Evolutionary conservation across 2,329 filamentous ascomycete species (phyloP).

Genomic region (Monosporascus sp.): DNA sequence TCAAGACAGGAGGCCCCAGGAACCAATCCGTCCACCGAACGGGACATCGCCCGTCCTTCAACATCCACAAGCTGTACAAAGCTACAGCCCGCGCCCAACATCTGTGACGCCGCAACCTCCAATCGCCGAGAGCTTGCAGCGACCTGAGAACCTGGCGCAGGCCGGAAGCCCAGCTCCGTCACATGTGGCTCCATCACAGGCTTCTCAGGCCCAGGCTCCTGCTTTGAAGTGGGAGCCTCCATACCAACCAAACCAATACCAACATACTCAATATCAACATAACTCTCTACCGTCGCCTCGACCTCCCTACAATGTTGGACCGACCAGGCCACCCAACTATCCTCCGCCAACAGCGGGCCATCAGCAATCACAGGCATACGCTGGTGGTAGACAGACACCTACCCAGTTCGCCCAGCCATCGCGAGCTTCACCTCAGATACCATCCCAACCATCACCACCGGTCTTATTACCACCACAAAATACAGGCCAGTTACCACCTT

Average conservation of each 20-base stretch:
- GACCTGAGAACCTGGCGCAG: slow-evolving; percentile 26
- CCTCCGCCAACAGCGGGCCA: slow-evolving; percentile 14
- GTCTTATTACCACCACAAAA: slow-evolving; percentile 27
- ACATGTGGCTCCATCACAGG: slow-evolving; percentile 15
- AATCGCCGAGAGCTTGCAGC: slow-evolving; percentile 26
- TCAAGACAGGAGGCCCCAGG: slow-evolving; percentile 18
- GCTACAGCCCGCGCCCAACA: slow-evolving; percentile 22
- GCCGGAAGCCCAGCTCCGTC: slow-evolving; percentile 23
- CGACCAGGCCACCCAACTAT: slow-evolving; percentile 21
- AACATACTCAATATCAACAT: slow-evolving; percentile 29
- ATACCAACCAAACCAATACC: slow-evolving; percentile 29
- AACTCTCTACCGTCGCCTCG: slow-evolving; percentile 25
- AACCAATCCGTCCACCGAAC: slow-evolving; percentile 12
- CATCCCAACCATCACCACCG: slow-evolving; percentile 20
- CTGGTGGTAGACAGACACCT: slow-evolving; percentile 14
- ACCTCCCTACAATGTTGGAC: slow-evolving; percentile 20
- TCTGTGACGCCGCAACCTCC: slow-evolving; percentile 19
- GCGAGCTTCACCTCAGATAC: slow-evolving; percentile 28
- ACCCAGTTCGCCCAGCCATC: slow-evolving; percentile 23
- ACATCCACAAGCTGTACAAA: slow-evolving; percentile 30
- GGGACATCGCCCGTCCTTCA: slow-evolving; percentile 31
- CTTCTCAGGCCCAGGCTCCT: slow-evolving; percentile 23
- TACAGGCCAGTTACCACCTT: slow-evolving; percentile 23
- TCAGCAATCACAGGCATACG: slow-evolving; percentile 20
- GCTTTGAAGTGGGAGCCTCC: slow-evolving; percentile 37